Evolutionary conservation across 768 basidiomycete species (phyloP), one percentile per base, ranked within the genome.

Genomic region (Lentinula lateritia): DNA sequence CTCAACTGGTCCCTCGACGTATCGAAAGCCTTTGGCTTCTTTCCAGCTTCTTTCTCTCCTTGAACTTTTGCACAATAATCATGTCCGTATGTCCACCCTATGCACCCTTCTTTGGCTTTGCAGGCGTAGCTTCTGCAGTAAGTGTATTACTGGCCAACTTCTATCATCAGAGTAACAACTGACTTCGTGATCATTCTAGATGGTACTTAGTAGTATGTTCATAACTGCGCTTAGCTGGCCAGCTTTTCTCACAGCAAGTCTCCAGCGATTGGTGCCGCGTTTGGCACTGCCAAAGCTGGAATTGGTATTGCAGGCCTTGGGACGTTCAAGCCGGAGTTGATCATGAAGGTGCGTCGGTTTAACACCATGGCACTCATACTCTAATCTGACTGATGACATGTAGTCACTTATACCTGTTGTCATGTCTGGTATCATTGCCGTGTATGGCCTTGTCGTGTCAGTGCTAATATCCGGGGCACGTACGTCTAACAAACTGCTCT

Each of bases 371-470:
- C 36, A 28, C 28, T 28, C 28, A 18, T 36, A 46, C 28, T 15
- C 12, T 20, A 48, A 39, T 36, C 61, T 61, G 28, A 63, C 36
- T 48, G 36, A 34, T 23, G 41, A 16, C 38, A 16, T 64, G 12
- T 32, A 95, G 93, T 95, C 93, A 15, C 81, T 97, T 58, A 94
- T 98, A 65, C 95, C 95, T 4, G 95, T 97, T 39, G 94, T 98
- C 73, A 97, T 98, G 95, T 92, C 93, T 61, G 95, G 95, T 76
- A 97, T 97, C 73, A 95, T 97, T 66, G 95, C 95, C 35, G 95
- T 98, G 41, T 98, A 98, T 70, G 95, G 95, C 7, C 82, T 98
- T 45, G 96, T 98, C 8, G 95, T 98, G 13, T 92, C 93, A 3
- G 95, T 98, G 35, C 83, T 98, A 61, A 97, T 97, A 63, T 82